These are phyloP conservation scores for Hypoxylon lenormandii DNA, from an alignment of 495 filamentous ascomycete species.

Conservation along the genomic window DNA sequence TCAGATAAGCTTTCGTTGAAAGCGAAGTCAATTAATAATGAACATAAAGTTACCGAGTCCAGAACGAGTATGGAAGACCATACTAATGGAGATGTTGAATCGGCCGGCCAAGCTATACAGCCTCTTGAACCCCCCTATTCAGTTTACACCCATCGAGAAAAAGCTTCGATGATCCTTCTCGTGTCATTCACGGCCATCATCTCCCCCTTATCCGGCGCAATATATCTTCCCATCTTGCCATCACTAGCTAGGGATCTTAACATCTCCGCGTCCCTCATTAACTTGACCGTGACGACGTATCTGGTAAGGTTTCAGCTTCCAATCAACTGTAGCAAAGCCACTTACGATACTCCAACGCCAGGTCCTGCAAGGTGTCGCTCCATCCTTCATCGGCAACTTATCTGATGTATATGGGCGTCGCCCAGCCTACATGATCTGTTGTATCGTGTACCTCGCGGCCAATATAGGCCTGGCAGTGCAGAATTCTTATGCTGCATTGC, in stretches of 20 bases:
- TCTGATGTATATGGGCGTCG: conserved; percentile 63
- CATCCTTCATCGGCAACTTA: conserved; percentile 62
- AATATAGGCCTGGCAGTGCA: conserved; percentile 66
- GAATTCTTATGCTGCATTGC: conserved; percentile 59
- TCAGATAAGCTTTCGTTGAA: too few relatives aligned
- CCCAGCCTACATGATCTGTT: conserved; percentile 62
- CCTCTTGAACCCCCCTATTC: conserved; percentile 27
- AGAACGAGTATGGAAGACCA: neutral
- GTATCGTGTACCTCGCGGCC: conserved; percentile 61
- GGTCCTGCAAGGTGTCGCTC: conserved; percentile 55
- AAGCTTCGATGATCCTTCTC: conserved; percentile 20
- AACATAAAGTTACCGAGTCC: neutral
- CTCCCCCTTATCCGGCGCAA: conserved; percentile 68
- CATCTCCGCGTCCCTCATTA: conserved; percentile 61
- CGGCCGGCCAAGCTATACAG: neutral
- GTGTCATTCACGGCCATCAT: conserved; percentile 63
- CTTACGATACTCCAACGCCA: neutral
- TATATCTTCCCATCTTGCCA: conserved; percentile 72
- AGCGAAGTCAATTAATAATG: neutral
- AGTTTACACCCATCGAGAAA: conserved; percentile 26
- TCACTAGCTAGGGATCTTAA: conserved; percentile 60
- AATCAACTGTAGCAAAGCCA: neutral
- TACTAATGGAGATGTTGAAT: neutral
- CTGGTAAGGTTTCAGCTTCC: conserved; percentile 31
- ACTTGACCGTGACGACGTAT: conserved; percentile 66